Evolutionary conservation across 352 stramenopile species (phyloP).

Genomic region (Phytophthora pseudosyringae): DNA sequence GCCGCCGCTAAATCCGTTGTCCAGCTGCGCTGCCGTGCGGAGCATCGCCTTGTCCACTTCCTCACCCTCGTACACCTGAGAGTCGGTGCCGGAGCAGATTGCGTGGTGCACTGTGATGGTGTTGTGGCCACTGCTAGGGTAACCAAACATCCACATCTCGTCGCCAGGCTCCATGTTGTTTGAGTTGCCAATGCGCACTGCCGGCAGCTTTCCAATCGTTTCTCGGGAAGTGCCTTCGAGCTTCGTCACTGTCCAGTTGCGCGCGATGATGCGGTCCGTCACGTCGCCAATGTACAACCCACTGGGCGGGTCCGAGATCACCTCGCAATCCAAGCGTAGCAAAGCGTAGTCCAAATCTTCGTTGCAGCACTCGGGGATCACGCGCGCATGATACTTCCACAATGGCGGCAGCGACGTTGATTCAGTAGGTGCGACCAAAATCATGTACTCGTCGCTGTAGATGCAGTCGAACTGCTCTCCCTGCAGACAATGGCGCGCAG

Average conservation of each 20-base stretch:
- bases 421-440: constrained; percentile 84
- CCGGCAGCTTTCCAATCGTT: constrained; percentile 77
- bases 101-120: constrained; percentile 90
- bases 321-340: constrained; percentile 83
- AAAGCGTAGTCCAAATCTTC: constrained; percentile 87
- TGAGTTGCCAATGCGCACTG: constrained; percentile 85
- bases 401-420: constrained; percentile 77
- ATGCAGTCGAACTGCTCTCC: constrained; percentile 90
- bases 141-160: constrained; percentile 93
- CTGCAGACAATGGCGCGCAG: constrained; percentile 79
- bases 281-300: constrained; percentile 91
- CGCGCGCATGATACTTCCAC: constrained; percentile 87
- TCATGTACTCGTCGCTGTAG: constrained; percentile 90
- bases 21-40: constrained; percentile 80
- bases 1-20: constrained; percentile 88
- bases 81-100: constrained; percentile 90
- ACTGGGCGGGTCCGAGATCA: constrained; percentile 85
- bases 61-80: constrained; percentile 84
- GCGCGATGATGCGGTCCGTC: constrained; percentile 86
- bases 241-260: constrained; percentile 85
- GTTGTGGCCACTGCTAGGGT: constrained; percentile 89
- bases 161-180: constrained; percentile 90
- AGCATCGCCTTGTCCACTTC: constrained; percentile 90
- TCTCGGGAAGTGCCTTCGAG: constrained; percentile 73
- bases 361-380: constrained; percentile 85